Conservation (phyloP, 148 eudicot species). For the Talinum fruticosum region DNA sequence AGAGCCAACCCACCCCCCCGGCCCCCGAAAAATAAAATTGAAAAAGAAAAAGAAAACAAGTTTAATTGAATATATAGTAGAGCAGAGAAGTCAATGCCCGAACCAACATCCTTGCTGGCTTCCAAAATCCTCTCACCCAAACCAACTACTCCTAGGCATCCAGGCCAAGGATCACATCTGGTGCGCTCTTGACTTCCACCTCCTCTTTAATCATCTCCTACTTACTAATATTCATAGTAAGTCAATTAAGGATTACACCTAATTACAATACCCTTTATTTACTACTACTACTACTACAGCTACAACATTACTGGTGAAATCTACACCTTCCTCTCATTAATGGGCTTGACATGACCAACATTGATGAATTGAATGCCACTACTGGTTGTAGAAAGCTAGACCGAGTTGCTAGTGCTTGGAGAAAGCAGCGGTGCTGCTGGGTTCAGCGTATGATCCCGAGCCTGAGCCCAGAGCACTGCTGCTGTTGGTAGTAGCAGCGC, state of each 20-base stretch:
- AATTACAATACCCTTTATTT: conserved; percentile 9
- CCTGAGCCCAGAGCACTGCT: conserved; percentile 18
- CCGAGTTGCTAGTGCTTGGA: background rate
- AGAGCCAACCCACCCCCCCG: background rate
- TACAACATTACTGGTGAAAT: background rate
- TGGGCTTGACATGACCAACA: too few relatives aligned
- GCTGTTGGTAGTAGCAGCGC: conserved; percentile 9
- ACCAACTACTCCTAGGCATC: conserved; percentile 17
- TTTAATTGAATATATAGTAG: conserved; percentile 4
- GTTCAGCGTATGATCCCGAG: background rate
- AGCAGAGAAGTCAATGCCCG: conserved; percentile 98
- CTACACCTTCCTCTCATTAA: background rate
- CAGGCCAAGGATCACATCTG: conserved; percentile 63
- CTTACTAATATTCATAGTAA: background rate
- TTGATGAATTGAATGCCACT: too few relatives aligned
- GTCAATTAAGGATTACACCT: background rate
- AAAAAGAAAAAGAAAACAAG: conserved; percentile 1
- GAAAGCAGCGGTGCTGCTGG: conserved; percentile 6
- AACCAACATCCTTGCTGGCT: conserved; percentile 72
- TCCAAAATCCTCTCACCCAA: conserved; percentile 15
- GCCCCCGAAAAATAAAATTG: too few relatives aligned
- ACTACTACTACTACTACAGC: background rate
- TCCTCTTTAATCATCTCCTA: conserved; percentile 15
- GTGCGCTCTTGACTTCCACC: conserved; percentile 99
- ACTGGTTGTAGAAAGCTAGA: background rate